Evolutionary conservation across 139 green algal species (phyloP).

Genomic region (Chlamydomonas schloesseri): DNA sequence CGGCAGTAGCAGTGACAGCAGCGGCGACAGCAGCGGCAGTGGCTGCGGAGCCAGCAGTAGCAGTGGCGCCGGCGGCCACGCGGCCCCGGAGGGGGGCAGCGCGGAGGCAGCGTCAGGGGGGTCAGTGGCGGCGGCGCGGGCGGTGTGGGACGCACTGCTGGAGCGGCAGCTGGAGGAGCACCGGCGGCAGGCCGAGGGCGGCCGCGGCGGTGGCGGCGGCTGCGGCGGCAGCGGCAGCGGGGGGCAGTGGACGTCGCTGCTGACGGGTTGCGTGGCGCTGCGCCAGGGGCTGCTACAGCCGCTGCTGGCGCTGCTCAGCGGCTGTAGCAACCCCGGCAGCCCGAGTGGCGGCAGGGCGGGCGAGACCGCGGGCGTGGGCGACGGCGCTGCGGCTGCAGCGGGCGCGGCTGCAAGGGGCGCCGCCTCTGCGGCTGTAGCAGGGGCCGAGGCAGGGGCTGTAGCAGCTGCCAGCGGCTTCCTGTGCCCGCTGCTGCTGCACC

Average conservation of each 20-base stretch:
- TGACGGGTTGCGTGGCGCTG: constrained; percentile 11
- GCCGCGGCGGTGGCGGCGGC: background rate
- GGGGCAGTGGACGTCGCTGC: background rate
- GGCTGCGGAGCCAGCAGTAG: background rate
- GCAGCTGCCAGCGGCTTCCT: background rate
- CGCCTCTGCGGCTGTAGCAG: background rate
- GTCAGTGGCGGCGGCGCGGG: background rate
- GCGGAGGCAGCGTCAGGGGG: background rate
- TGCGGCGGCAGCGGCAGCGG: no score
- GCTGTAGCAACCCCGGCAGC: background rate
- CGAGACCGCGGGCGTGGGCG: background rate
- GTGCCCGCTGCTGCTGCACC: constrained; percentile 43
- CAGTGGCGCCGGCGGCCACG: background rate
- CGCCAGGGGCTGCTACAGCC: constrained; percentile 30
- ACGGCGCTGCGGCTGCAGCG: no score
- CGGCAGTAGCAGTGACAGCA: background rate
- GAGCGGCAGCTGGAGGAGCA: background rate
- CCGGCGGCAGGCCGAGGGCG: background rate
- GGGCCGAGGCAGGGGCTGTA: background rate
- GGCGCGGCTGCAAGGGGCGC: no score
- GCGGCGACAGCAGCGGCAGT: background rate
- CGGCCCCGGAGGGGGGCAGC: background rate
- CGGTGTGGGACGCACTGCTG: constrained; percentile 23
- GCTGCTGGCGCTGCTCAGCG: background rate
- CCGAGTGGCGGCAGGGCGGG: background rate